Base-by-base conservation (phyloP, 2,329 filamentous ascomycete species). In the Talaromyces amestolkiae region DNA sequence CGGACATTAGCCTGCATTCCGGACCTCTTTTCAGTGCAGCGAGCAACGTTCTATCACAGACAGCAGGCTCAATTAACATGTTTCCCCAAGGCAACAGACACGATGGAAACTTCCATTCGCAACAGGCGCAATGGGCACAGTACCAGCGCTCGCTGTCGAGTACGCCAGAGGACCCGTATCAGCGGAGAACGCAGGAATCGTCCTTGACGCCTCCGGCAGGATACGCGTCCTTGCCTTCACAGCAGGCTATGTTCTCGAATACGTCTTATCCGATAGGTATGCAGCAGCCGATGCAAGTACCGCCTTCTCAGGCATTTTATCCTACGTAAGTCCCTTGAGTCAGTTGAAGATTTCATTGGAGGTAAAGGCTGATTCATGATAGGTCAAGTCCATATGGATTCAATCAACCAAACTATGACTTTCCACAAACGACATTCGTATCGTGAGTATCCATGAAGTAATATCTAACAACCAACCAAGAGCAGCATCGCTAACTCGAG, bases 331-430 rank as follows among this genome's bases (percentile, higher is more conserved):
- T 45, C 56, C 33, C 35, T 19, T 1, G 17, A 67, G 37, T 35
- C 69, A n/a, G 41, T 63, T 60, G 45, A 51, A 37, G 56, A 8
- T 27, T n/a, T 13, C 3, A 13, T 9, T 13, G 13, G n/a, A 45
- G 37, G 7, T 45, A 17, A 8, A 27, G 22, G 13, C 17, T 17
- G 47, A 24, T 17, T 17, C 15, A 4, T 3, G 9, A 1, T 45
- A 78, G 75, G 2, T 69, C 75, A n/a, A 67, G 73, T 9, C 69
- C 74, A 22, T 78, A 77, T 69, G 67, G 76, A 61, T 71, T 75
- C 47, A 75, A 72, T 19, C 76, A 76, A 66, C 69, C 71, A 24
- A 69, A 72, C 11, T 78, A 78, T 62, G 76, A 77, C 54, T 70
- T 77, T 24, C 68, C 73, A 2, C 74, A 74, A 63, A 63, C 71